A percentile compares a stretch with the other conserved stretches of the same genome.
These are phyloP conservation scores for Emericellopsis cladophorae DNA, from an alignment of 2,329 filamentous ascomycete species.

Conservation along the genomic window DNA sequence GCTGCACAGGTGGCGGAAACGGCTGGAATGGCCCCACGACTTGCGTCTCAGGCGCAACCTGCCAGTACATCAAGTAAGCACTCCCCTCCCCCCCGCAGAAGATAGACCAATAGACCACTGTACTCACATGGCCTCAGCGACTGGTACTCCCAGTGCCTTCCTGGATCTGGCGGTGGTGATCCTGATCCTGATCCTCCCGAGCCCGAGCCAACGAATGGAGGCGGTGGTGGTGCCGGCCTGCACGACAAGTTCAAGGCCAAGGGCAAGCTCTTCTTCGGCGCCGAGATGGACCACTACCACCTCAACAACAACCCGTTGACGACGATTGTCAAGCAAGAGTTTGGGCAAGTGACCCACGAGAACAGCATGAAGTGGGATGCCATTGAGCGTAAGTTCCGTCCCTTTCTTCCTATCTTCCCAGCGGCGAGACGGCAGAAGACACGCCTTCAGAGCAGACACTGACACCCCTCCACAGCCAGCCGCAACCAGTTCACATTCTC, in stretches of 20 bases:
- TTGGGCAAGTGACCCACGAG: constrained; percentile 55
- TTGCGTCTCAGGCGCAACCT: constrained; percentile 6
- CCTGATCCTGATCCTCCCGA: not conserved
- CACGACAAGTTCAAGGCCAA: constrained; percentile 26
- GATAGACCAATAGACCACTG: not conserved
- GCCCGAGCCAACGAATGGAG: not conserved
- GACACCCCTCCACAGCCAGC: not conserved
- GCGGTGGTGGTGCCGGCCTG: constrained; percentile 29
- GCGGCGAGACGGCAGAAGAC: no score
- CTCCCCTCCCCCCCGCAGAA: not conserved
- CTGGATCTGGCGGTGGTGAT: constrained; percentile 2
- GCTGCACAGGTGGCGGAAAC: constrained; percentile 4
- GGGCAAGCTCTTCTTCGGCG: constrained; percentile 54
- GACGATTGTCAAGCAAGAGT: constrained; percentile 45
- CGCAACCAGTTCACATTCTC: constrained; percentile 41
- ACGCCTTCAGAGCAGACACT: no score
- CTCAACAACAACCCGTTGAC: constrained; percentile 35
- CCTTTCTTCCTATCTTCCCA: not conserved
- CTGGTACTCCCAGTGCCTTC: constrained; percentile 8
- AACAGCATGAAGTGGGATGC: constrained; percentile 62
- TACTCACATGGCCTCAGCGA: constrained; percentile 2
- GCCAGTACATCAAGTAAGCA: constrained; percentile 5
- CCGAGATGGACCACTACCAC: constrained; percentile 38
- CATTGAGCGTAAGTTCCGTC: constrained; percentile 20
- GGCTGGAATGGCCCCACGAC: constrained; percentile 7